Conservation (phyloP, 2,329 filamentous ascomycete species). For the Rhynchosporium secalis region DNA sequence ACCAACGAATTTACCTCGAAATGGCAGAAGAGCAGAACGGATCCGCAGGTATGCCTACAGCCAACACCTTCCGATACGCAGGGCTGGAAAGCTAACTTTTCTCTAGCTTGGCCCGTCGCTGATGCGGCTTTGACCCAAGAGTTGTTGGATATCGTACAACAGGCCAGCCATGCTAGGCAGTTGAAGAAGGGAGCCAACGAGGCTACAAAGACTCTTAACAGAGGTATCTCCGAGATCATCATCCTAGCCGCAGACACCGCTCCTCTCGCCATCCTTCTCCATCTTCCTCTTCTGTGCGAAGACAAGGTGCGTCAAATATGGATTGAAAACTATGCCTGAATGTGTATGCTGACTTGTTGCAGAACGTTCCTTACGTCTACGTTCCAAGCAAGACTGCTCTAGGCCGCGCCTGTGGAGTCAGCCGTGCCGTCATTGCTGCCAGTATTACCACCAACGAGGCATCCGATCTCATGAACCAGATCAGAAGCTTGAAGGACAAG, state of each 20-base stretch:
- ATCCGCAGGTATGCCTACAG: slow-evolving; percentile 34
- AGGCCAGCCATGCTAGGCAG: slow-evolving; percentile 61
- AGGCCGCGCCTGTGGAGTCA: slow-evolving; percentile 87
- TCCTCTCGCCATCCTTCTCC: slow-evolving; percentile 83
- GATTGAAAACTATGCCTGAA: not conserved
- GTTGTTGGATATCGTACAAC: slow-evolving; percentile 77
- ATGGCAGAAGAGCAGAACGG: slow-evolving; percentile 41
- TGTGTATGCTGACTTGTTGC: slow-evolving; percentile 36
- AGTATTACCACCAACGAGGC: slow-evolving; percentile 92
- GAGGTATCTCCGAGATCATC: slow-evolving; percentile 86
- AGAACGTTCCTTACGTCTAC: slow-evolving; percentile 72
- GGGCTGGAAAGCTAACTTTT: slow-evolving; percentile 1
- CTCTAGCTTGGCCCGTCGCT: slow-evolving; percentile 67
- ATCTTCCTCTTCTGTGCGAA: slow-evolving; percentile 85
- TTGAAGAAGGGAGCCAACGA: slow-evolving; percentile 90
- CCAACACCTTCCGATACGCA: too few species aligned
- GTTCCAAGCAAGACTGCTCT: slow-evolving; percentile 80
- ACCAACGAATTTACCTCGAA: slow-evolving; percentile 20
- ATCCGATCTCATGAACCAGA: slow-evolving; percentile 83
- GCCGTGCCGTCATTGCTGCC: slow-evolving; percentile 80
- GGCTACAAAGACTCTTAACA: slow-evolving; percentile 84
- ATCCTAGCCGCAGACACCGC: slow-evolving; percentile 86
- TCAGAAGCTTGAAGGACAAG: slow-evolving; percentile 88
- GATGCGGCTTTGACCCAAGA: slow-evolving; percentile 75
- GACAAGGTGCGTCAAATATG: slow-evolving; percentile 52